Evolutionary conservation across 2,329 filamentous ascomycete genomes (phyloP).

Genomic region (Dendrostoma leiphaemia): DNA sequence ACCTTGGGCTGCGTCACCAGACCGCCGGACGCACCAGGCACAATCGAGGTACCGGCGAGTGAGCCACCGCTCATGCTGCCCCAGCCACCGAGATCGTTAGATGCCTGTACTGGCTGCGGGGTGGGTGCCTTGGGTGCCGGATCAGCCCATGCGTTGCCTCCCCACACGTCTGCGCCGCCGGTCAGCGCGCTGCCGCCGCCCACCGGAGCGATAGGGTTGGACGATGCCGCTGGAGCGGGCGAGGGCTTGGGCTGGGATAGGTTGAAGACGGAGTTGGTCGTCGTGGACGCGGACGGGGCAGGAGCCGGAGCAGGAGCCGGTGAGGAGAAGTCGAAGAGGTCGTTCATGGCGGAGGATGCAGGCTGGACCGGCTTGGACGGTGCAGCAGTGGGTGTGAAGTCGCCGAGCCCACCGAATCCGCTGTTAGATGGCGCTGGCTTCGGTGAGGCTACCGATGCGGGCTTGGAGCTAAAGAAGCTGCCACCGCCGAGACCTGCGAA

Average conservation of each 20-base stretch:
- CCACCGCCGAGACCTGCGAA: conserved; percentile 65
- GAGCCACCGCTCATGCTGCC: conserved; percentile 34
- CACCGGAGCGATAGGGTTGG: conserved; percentile 33
- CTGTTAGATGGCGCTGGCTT: conserved; percentile 41
- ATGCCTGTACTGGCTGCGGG: conserved; percentile 35
- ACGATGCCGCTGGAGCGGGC: conserved; percentile 37
- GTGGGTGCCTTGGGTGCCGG: conserved; percentile 50
- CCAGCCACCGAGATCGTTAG: conserved; percentile 61
- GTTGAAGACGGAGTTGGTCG: conserved; percentile 74
- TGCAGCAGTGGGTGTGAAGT: conserved; percentile 49
- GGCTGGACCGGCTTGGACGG: conserved; percentile 35
- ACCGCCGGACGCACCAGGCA: conserved; percentile 62
- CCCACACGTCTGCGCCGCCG: conserved; percentile 73
- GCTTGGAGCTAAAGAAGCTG: conserved; percentile 77
- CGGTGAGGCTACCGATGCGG: conserved; percentile 44
- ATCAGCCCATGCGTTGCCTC: conserved; percentile 78
- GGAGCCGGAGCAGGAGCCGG: conserved; percentile 41
- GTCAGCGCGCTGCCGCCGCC: conserved; percentile 29
- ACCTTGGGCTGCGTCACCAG: conserved; percentile 68
- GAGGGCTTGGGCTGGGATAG: conserved; percentile 58
- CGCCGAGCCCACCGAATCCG: conserved; percentile 66
- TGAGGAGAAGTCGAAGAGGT: conserved; percentile 76
- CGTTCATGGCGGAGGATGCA: conserved; percentile 63
- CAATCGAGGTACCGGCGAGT: conserved; percentile 59
- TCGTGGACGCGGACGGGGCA: conserved; percentile 35